A percentile compares a stretch with the other conserved stretches of the same genome.
Conservation (phyloP, 78 protist species). For the Isochrysis galbana region DNA sequence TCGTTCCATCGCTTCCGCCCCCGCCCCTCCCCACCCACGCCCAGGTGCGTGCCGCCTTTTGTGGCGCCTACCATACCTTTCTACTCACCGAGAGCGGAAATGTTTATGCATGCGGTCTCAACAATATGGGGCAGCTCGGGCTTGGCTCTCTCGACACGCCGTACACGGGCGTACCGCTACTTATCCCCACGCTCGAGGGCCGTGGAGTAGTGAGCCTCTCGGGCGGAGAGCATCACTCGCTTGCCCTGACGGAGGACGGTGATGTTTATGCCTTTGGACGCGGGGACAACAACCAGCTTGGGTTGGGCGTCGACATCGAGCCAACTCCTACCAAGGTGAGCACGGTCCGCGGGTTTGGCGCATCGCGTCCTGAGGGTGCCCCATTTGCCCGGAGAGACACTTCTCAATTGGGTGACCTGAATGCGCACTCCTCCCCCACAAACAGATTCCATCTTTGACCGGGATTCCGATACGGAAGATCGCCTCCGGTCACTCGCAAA, state of each 20-base stretch:
- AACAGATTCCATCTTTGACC: no score
- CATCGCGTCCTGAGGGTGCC: no score
- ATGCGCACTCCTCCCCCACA: no score
- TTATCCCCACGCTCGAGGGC: neutral
- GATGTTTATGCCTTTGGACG: neutral
- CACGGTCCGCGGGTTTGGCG: no score
- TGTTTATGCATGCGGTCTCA: neutral
- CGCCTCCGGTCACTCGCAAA: no score
- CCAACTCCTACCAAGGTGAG: neutral
- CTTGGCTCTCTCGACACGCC: neutral
- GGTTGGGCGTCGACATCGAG: neutral
- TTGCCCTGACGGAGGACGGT: neutral
- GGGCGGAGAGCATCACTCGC: conserved; percentile 34
- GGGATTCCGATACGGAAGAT: no score
- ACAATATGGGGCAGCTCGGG: conserved; percentile 12
- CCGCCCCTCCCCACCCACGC: no score
- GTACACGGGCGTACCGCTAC: neutral
- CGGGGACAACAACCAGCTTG: conserved; percentile 30
- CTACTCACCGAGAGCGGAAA: neutral
- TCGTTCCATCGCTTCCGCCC: no score
- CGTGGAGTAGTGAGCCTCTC: neutral
- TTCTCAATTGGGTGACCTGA: no score
- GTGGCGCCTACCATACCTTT: conserved; percentile 8
- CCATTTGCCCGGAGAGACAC: no score
- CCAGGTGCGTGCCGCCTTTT: neutral